Base-by-base conservation (phyloP, 257 asterid genomes). In the Phtheirospermum japonicum region DNA sequence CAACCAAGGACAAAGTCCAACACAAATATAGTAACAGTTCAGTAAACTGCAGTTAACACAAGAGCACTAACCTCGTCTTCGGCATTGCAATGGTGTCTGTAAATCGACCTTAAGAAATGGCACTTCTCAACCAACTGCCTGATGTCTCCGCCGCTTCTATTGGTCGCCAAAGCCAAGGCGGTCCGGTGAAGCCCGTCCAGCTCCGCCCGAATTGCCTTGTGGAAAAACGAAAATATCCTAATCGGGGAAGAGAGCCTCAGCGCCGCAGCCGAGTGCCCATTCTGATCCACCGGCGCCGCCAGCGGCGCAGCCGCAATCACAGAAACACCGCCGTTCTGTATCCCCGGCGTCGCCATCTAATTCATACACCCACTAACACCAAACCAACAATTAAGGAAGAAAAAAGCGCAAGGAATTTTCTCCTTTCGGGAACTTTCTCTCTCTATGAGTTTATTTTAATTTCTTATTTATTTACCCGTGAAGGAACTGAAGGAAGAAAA, bases 11-110 rank as follows among this genome's bases (percentile, higher is more conserved):
- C 73, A 62, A 13, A 69, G 23, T 19, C 51, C 49, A 18, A 19
- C 60, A 30, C 14, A 31, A 30, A 53, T 54, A 39, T 51, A 42
- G 62, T 52, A 46, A 37, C 48, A 63, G 56, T 14, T 66, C 61
- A 48, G 56, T 43, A 30, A 42, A 61, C 69, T 23, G 19, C 34
- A 51, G 46, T 6, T 31, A 58, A 54, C 61, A 56, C 30, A 70
- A 0, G 10, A 37, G 64, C 67, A 53, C 79, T 52, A 31, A 80
- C 96, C 96, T 88, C 96, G 61, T 88, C 96, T 71, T 88, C 96
- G 50, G 96, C 96, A 79, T 88, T 88, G 83, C 96, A 88, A 74
- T 88, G 96, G 81, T 88, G 95, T 64, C 82, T 83, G 59, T 88
- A 88, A 73, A 88, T 88, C 61, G 92, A 85, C 79, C 95, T 76